A percentile compares a stretch with the other conserved stretches of the same genome.
These are phyloP conservation scores for Ceratorhiza oryzae-sativae DNA, from an alignment of 1,284 basidiomycete genomes.

Conservation along the genomic window DNA sequence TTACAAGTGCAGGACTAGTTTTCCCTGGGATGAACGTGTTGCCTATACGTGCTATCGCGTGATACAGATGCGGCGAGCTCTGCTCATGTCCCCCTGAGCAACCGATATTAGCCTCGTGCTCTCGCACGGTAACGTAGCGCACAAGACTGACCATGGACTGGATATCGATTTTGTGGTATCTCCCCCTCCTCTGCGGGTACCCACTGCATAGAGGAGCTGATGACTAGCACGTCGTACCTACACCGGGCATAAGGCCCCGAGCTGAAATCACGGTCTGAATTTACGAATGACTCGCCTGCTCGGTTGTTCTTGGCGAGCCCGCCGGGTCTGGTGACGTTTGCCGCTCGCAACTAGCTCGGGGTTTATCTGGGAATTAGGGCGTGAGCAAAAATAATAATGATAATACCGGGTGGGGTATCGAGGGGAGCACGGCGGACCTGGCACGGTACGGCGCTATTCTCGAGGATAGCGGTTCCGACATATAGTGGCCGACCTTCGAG, in stretches of 20 bases:
- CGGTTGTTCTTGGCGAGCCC: neutral
- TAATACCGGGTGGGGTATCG: neutral
- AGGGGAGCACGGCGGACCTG: neutral
- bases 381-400: slow-evolving; percentile 1
- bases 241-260: neutral
- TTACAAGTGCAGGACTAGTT: slow-evolving; percentile 36
- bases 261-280: slow-evolving; percentile 19
- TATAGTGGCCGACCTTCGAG: slow-evolving; percentile 20
- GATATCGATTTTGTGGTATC: slow-evolving; percentile 5
- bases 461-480: slow-evolving; percentile 23
- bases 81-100: slow-evolving; percentile 27
- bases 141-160: slow-evolving; percentile 20
- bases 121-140: neutral
- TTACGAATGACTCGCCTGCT: slow-evolving; percentile 16
- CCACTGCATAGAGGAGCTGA: slow-evolving; percentile 38
- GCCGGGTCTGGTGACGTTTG: slow-evolving; percentile 15
- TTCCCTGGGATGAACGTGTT: slow-evolving; percentile 38
- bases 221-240: slow-evolving; percentile 33
- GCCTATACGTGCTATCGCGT: slow-evolving; percentile 37
- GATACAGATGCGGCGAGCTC: slow-evolving; percentile 32
- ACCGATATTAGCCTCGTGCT: neutral
- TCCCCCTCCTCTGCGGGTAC: slow-evolving; percentile 6
- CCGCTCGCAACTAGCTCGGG: slow-evolving; percentile 3
- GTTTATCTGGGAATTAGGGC: slow-evolving; percentile 6
- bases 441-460: slow-evolving; percentile 22